phyloP scores from a whole-genome alignment of 1,284 basidiomycete genomes.

The Ganoderma lucidum region DNA sequence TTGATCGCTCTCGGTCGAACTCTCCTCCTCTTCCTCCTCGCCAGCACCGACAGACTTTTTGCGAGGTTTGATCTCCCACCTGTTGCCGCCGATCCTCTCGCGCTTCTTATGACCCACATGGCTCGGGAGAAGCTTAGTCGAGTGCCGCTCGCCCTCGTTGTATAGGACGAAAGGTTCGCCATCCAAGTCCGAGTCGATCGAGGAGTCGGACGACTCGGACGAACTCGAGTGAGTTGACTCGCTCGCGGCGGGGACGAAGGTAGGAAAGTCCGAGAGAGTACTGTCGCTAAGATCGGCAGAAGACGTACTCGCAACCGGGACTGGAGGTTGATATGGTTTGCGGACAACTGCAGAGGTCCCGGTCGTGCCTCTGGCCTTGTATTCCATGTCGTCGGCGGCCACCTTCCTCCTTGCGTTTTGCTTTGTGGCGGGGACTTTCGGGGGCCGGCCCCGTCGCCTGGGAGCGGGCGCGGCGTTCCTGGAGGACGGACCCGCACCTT shows the following conservation, averaged over 20 bases:
- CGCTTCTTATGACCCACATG: slow-evolving; percentile 54
- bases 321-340: slow-evolving; percentile 23
- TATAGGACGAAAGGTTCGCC: slow-evolving; percentile 66
- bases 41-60: slow-evolving; percentile 71
- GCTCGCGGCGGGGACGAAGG: slow-evolving; percentile 42
- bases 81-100: slow-evolving; percentile 50
- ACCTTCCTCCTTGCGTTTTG: slow-evolving; percentile 30
- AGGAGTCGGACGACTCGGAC: slow-evolving; percentile 37
- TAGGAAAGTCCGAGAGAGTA: slow-evolving; percentile 37
- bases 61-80: slow-evolving; percentile 74
- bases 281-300: slow-evolving; percentile 36
- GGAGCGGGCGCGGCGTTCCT: slow-evolving; percentile 38
- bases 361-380: slow-evolving; percentile 39
- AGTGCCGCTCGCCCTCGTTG: slow-evolving; percentile 47
- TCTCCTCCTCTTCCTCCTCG: slow-evolving; percentile 45
- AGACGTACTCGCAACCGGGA: slow-evolving; percentile 25
- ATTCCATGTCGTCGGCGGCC: slow-evolving; percentile 33
- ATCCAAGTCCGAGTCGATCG: slow-evolving; percentile 36
- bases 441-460: slow-evolving; percentile 64
- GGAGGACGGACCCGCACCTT: slow-evolving; percentile 22
- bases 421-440: slow-evolving; percentile 49
- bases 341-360: slow-evolving; percentile 20
- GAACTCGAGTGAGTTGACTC: slow-evolving; percentile 40
- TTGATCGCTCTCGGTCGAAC: slow-evolving; percentile 44
- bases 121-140: slow-evolving; percentile 31